phyloP scores from a whole-genome alignment of 1,284 basidiomycete genomes.

The Ustilago curta region DNA sequence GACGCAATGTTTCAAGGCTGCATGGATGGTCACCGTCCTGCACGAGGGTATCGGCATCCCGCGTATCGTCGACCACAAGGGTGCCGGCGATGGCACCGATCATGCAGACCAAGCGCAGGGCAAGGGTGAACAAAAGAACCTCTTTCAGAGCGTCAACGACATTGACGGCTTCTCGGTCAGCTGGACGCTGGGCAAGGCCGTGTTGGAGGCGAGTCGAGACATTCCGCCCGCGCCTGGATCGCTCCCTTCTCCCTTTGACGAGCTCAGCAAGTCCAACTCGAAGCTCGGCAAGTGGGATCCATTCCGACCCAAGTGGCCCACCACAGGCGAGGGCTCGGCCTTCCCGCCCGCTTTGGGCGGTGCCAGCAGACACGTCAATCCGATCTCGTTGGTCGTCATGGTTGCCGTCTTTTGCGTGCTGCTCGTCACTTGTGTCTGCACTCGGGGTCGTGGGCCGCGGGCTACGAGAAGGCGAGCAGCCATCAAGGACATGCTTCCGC shows the following conservation, averaged over 20 bases:
- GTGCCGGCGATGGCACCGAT: conserved; percentile 56
- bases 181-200: conserved; percentile 99
- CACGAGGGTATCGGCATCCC: conserved; percentile 97
- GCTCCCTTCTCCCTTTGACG: conserved; percentile 46
- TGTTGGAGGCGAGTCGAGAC: conserved; percentile 86
- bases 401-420: conserved; percentile 45
- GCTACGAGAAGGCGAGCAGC: conserved; percentile 46
- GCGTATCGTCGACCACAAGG: conserved; percentile 79
- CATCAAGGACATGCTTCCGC: conserved; percentile 53
- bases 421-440: conserved; percentile 50
- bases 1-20: conserved; percentile 99
- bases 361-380: conserved; percentile 35
- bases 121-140: conserved; percentile 66
- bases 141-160: conserved; percentile 91
- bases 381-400: conserved; percentile 34
- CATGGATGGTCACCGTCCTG: conserved; percentile 95
- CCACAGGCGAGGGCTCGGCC: conserved; percentile 48
- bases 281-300: conserved; percentile 49
- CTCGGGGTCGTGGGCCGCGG: conserved; percentile 47
- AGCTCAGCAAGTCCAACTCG: conserved; percentile 37
- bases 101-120: conserved; percentile 60
- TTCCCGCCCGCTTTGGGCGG: conserved; percentile 39
- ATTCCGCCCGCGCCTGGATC: conserved; percentile 54
- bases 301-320: conserved; percentile 45
- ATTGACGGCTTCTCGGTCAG: conserved; percentile 92